These are phyloP conservation scores for Friedmanniomyces endolithicus DNA, from an alignment of 495 filamentous ascomycete species.

Conservation along the genomic window DNA sequence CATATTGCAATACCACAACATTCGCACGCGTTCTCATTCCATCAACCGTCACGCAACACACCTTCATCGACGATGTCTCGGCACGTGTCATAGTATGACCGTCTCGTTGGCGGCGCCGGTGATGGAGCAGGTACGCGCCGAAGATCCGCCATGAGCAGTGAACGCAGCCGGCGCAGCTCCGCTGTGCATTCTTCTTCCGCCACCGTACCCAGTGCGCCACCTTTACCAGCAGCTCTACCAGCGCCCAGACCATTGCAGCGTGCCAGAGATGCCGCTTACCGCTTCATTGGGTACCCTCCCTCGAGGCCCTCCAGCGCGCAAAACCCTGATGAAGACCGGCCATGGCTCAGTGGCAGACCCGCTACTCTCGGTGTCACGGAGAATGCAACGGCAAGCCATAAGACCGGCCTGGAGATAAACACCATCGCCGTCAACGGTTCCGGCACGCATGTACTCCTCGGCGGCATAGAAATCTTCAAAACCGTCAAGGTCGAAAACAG, in stretches of 20 bases:
- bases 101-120: background rate
- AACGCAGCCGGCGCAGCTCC: background rate
- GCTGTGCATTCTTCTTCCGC: background rate
- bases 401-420: slow-evolving; percentile 57
- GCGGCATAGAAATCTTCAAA: slow-evolving; percentile 72
- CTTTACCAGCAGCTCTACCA: slow-evolving; percentile 10
- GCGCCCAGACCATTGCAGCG: slow-evolving; percentile 6
- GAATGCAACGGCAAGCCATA: slow-evolving; percentile 48
- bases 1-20: no score
- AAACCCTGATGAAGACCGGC: background rate
- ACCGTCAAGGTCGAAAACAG: slow-evolving; percentile 62
- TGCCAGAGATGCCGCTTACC: slow-evolving; percentile 14
- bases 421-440: slow-evolving; percentile 69
- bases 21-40: no score
- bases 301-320: slow-evolving; percentile 2
- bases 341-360: background rate
- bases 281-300: slow-evolving; percentile 14
- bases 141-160: slow-evolving; percentile 3
- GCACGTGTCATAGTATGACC: slow-evolving; percentile 11
- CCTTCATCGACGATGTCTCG: background rate
- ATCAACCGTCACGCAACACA: no score
- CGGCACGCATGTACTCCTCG: slow-evolving; percentile 64
- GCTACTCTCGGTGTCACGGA: slow-evolving; percentile 41
- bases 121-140: background rate
- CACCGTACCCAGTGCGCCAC: slow-evolving; percentile 9